Evolutionary conservation across 2,329 filamentous ascomycete species (phyloP).

Genomic region (Biscogniauxia marginata): DNA sequence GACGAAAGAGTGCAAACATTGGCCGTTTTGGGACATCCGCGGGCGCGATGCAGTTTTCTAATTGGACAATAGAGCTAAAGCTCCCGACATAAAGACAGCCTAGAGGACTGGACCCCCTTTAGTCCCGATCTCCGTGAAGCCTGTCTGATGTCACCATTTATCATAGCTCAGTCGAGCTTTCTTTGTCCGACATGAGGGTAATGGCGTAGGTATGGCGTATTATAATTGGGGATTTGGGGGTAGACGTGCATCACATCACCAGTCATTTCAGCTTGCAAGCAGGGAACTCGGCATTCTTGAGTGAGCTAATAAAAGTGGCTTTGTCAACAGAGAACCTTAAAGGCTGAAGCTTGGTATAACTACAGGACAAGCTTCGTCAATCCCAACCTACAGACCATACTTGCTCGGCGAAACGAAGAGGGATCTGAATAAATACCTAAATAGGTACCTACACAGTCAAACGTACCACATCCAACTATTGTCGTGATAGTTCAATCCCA

Average conservation of each 20-base stretch:
- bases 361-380: background rate
- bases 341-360: background rate
- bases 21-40: background rate
- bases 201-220: no score
- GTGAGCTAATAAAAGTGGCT: background rate
- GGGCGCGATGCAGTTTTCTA: background rate
- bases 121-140: background rate
- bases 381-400: background rate
- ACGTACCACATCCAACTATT: background rate
- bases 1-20: no score
- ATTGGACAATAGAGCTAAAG: background rate
- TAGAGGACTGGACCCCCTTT: background rate
- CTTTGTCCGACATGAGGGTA: background rate
- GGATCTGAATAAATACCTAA: no score
- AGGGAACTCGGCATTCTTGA: background rate
- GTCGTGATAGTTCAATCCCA: no score
- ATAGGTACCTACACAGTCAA: no score
- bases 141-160: background rate
- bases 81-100: background rate
- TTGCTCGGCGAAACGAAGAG: no score
- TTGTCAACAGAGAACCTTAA: background rate
- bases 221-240: no score
- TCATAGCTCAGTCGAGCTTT: background rate
- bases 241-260: background rate
- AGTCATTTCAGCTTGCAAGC: background rate